These are phyloP conservation scores for Petrea volubilis DNA, from an alignment of 257 asterid genomes.

Conservation along the genomic window DNA sequence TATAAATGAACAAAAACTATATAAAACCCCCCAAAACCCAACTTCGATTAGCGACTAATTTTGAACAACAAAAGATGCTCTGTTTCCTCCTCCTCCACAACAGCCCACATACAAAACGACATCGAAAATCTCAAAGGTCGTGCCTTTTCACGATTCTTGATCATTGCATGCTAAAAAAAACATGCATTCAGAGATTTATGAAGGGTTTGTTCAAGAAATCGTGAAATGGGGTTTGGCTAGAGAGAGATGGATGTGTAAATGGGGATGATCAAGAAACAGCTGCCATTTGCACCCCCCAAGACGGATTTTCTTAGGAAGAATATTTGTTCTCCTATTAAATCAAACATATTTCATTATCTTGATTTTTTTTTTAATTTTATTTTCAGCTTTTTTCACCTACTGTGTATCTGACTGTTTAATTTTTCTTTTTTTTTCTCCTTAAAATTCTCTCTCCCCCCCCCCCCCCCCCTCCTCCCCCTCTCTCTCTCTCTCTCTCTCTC, in stretches of 20 bases:
- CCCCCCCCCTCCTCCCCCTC: too few relatives aligned
- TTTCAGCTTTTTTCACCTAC: background rate
- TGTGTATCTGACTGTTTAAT: slow-evolving; percentile 7
- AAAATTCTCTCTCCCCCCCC: too few relatives aligned
- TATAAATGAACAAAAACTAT: background rate
- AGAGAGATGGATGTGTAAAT: slow-evolving; percentile 13
- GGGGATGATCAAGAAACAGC: slow-evolving; percentile 50
- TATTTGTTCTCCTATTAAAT: slow-evolving; percentile 23
- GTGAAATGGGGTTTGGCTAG: slow-evolving; percentile 30
- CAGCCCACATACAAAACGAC: slow-evolving; percentile 31
- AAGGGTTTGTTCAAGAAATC: slow-evolving; percentile 39
- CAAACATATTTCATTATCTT: background rate
- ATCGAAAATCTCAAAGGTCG: slow-evolving; percentile 23
- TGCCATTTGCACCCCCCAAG: slow-evolving; percentile 32
- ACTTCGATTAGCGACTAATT: background rate
- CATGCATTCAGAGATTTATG: slow-evolving; percentile 28
- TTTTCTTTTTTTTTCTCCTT: background rate
- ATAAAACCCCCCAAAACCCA: slow-evolving; percentile 32
- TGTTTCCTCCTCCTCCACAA: slow-evolving; percentile 16
- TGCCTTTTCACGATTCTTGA: slow-evolving; percentile 30
- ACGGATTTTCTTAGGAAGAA: slow-evolving; percentile 47
- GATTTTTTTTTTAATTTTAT: background rate
- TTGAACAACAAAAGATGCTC: slow-evolving; percentile 11
- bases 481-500: too few relatives aligned
- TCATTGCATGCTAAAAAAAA: slow-evolving; percentile 32